phyloP scores from a whole-genome alignment of 805 yeast species.

The Candida quercuum region DNA sequence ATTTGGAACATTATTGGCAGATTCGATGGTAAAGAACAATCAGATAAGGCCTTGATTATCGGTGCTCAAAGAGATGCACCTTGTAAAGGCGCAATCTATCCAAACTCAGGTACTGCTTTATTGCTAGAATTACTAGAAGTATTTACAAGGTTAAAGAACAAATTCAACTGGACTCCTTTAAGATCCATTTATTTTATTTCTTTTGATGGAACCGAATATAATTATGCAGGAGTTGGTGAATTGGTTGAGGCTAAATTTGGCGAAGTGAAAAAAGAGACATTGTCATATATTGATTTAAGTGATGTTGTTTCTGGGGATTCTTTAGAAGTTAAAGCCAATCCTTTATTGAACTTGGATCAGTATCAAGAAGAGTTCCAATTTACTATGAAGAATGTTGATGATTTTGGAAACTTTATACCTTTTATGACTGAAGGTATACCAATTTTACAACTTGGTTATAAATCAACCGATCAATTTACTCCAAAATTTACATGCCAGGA shows the following conservation, averaged over 20 bases:
- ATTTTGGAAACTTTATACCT: constrained; percentile 63
- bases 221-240: constrained; percentile 80
- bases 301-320: constrained; percentile 52
- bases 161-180: constrained; percentile 75
- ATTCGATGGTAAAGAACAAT: constrained; percentile 76
- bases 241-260: constrained; percentile 57
- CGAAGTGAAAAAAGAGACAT: constrained; percentile 53
- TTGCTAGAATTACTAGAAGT: constrained; percentile 66
- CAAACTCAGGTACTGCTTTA: constrained; percentile 71
- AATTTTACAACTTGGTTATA: constrained; percentile 52
- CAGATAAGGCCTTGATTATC: constrained; percentile 63
- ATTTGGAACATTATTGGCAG: constrained; percentile 78
- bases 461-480: constrained; percentile 20
- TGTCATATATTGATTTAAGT: constrained; percentile 68
- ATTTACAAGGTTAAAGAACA: constrained; percentile 56
- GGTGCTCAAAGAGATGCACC: constrained; percentile 82
- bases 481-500: constrained; percentile 63
- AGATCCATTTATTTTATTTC: constrained; percentile 79
- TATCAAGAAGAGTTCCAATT: constrained; percentile 23
- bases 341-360: constrained; percentile 41
- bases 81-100: constrained; percentile 66
- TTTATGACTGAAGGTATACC: constrained; percentile 66
- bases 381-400: constrained; percentile 26
- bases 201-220: constrained; percentile 77
- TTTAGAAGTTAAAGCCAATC: constrained; percentile 57